Conservation (phyloP, 345 rosid genomes). For the Melaleuca alternifolia region DNA sequence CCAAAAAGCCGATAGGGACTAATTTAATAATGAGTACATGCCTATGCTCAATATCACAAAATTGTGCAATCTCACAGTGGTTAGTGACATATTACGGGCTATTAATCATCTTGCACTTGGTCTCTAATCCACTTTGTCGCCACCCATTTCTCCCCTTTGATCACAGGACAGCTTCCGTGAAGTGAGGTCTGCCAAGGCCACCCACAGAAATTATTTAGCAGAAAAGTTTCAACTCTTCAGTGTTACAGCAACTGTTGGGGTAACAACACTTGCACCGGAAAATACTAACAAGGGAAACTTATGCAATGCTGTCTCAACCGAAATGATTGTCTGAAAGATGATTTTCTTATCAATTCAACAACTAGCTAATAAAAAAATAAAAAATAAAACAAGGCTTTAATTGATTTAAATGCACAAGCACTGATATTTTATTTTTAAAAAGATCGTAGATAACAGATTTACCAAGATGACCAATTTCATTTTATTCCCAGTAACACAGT, state of each 20-base stretch:
- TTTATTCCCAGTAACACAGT: background rate
- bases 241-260: background rate
- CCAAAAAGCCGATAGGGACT: background rate
- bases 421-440: background rate
- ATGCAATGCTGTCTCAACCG: background rate
- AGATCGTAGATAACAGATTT: background rate
- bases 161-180: constrained; percentile 84
- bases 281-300: background rate
- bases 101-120: constrained; percentile 22
- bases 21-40: background rate
- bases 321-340: background rate
- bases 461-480: background rate
- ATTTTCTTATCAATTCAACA: background rate
- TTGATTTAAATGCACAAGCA: background rate
- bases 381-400: background rate
- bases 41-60: background rate
- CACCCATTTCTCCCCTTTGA: constrained; percentile 82
- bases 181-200: constrained; percentile 53
- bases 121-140: constrained; percentile 90
- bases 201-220: background rate
- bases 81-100: background rate
- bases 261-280: background rate
- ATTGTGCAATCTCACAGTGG: background rate
- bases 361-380: background rate
- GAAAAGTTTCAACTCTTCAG: background rate